phyloP scores from a whole-genome alignment of 2,329 filamentous ascomycete genomes.

The Ophioceras dolichostomum region DNA sequence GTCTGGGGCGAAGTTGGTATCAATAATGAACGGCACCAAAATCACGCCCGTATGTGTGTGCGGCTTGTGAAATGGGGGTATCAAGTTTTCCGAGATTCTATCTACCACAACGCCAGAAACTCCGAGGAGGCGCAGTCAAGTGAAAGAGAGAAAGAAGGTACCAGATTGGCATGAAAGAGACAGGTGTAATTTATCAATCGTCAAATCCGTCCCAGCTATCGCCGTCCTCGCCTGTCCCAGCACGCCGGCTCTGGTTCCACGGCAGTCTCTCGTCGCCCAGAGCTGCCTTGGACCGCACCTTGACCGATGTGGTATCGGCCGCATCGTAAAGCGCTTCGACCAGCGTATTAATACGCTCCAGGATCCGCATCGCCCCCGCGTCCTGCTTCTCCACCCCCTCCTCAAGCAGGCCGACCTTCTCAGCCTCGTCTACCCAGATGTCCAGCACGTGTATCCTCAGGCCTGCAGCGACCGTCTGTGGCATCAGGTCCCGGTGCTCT shows the following conservation, averaged over 20 bases:
- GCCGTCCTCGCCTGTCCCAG: slow-evolving; percentile 21
- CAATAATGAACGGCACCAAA: too few species aligned
- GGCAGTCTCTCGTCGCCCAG: slow-evolving; percentile 63
- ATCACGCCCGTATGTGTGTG: too few species aligned
- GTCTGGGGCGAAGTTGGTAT: too few species aligned
- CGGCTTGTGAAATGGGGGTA: too few species aligned
- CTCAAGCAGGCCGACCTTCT: slow-evolving; percentile 23
- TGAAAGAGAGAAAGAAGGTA: too few species aligned
- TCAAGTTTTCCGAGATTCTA: too few species aligned
- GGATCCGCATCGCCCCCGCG: slow-evolving; percentile 28
- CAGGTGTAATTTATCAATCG: slow-evolving; percentile 37
- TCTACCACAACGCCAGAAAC: too few species aligned
- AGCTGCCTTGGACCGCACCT: slow-evolving; percentile 55
- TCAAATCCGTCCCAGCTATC: slow-evolving; percentile 59
- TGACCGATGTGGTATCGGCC: slow-evolving; percentile 57
- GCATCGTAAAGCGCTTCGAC: slow-evolving; percentile 42
- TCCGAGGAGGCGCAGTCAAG: too few species aligned
- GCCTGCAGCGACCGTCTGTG: slow-evolving; percentile 56
- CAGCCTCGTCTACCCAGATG: slow-evolving; percentile 59
- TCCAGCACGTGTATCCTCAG: slow-evolving; percentile 79
- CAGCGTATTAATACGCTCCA: slow-evolving; percentile 39
- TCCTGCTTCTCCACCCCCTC: slow-evolving; percentile 20
- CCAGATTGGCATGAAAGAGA: background rate
- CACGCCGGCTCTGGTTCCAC: slow-evolving; percentile 35
- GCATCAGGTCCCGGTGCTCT: slow-evolving; percentile 23